These are phyloP conservation scores for Scheffersomyces cryptocercus DNA, from an alignment of 1,139 yeast genomes.

Conservation along the genomic window DNA sequence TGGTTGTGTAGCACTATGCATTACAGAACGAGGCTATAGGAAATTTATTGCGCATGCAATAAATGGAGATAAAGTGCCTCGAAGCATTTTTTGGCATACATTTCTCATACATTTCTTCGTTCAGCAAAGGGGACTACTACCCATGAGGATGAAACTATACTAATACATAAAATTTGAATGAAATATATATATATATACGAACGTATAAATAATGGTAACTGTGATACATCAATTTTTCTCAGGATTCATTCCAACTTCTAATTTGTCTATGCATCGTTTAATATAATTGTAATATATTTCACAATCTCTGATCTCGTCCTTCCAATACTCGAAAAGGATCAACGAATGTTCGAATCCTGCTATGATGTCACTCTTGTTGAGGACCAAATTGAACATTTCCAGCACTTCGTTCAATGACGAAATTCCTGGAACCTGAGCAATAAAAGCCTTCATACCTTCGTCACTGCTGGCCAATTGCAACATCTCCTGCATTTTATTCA, in stretches of 20 bases:
- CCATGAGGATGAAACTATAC: too few species aligned
- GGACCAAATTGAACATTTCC: constrained; percentile 20
- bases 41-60: too few species aligned
- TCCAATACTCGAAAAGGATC: constrained; percentile 39
- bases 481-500: constrained; percentile 30
- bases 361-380: constrained; percentile 26
- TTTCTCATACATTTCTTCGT: too few species aligned
- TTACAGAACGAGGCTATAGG: too few species aligned
- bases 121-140: too few species aligned
- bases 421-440: constrained; percentile 6
- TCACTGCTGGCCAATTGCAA: constrained; percentile 13
- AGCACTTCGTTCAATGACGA: constrained; percentile 9
- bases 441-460: constrained; percentile 7
- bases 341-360: constrained; percentile 33
- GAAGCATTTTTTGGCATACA: too few species aligned
- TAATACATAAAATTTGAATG: too few species aligned
- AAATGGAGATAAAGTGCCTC: too few species aligned
- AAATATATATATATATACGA: too few species aligned
- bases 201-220: too few species aligned
- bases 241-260: background rate
- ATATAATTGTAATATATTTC: constrained; percentile 27
- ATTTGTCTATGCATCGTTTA: constrained; percentile 20
- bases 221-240: too few species aligned
- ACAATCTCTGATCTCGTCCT: constrained; percentile 39
- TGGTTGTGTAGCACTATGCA: too few species aligned